Percentiles rank a stretch among this genome's conserved stretches.
Evolutionary conservation across 2,329 filamentous ascomycete species (phyloP).

Genomic region (Lecanoromycetidae sp.): DNA sequence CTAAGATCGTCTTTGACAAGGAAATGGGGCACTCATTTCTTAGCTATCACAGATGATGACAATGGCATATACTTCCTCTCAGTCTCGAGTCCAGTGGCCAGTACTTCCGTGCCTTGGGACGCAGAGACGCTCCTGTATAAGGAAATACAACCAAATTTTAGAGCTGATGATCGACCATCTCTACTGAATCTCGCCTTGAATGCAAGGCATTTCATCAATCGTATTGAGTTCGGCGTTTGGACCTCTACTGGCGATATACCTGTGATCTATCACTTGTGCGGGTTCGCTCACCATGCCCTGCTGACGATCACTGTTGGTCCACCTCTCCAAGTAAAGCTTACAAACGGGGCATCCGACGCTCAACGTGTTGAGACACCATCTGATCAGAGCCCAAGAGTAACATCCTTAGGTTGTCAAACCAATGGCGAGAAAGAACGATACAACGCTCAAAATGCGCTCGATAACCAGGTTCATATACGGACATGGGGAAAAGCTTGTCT

Average conservation of each 20-base stretch:
- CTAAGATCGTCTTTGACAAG: neutral
- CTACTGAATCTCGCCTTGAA: constrained; percentile 1
- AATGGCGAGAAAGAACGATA: constrained; percentile 24
- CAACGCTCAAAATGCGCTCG: constrained; percentile 39
- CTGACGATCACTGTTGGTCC: neutral
- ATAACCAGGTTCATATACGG: constrained; percentile 37
- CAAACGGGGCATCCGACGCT: neutral
- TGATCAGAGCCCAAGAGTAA: neutral
- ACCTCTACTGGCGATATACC: neutral
- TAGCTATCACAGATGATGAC: constrained; percentile 8
- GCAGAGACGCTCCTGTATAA: neutral
- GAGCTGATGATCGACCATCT: neutral
- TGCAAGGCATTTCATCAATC: constrained; percentile 4
- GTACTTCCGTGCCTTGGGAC: neutral
- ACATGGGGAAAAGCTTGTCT: constrained; percentile 43
- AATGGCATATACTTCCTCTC: neutral
- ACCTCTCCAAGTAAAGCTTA: neutral
- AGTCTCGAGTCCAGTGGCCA: constrained; percentile 1
- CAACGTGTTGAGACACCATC: neutral
- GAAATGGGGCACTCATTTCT: constrained; percentile 4
- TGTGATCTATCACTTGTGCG: neutral
- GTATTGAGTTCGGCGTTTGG: constrained; percentile 23
- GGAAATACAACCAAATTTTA: neutral
- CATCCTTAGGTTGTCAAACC: neutral
- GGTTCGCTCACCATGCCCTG: neutral